Conservation (phyloP, 2,329 filamentous ascomycete genomes). For the Diaporthe citrichinensis region DNA sequence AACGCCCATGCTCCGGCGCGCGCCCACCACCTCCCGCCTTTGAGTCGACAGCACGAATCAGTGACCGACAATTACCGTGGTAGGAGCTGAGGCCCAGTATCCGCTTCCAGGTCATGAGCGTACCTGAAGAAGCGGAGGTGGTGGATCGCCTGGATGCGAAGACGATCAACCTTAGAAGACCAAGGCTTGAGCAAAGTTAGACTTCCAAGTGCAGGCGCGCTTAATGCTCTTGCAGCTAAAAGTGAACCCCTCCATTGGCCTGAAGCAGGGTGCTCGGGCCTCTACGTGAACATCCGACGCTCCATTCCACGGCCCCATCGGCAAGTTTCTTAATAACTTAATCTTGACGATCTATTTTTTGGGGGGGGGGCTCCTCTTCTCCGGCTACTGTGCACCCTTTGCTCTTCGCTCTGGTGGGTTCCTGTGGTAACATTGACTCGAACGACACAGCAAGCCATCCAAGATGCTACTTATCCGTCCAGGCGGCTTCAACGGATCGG, state of each 20-base stretch:
- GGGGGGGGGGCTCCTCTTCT: slow-evolving; percentile 7
- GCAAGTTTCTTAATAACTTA: slow-evolving; percentile 24
- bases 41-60: slow-evolving; percentile 17
- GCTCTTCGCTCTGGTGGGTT: background rate
- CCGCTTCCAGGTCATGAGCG: slow-evolving; percentile 17
- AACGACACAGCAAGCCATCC: slow-evolving; percentile 1
- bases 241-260: slow-evolving; percentile 15
- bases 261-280: background rate
- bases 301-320: slow-evolving; percentile 31
- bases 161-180: slow-evolving; percentile 8
- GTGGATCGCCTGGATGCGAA: background rate
- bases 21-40: slow-evolving; percentile 9
- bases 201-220: slow-evolving; percentile 2
- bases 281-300: slow-evolving; percentile 5
- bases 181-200: slow-evolving; percentile 20
- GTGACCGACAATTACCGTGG: background rate
- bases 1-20: slow-evolving; percentile 16
- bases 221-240: slow-evolving; percentile 18
- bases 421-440: background rate
- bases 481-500: slow-evolving; percentile 11
- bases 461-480: background rate
- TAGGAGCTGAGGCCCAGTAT: background rate
- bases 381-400: background rate
- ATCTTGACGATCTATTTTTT: slow-evolving; percentile 18
- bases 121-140: slow-evolving; percentile 10